These are phyloP conservation scores for Fusarium neocosmosporiellum DNA, from an alignment of 2,329 filamentous ascomycete genomes.

Conservation along the genomic window DNA sequence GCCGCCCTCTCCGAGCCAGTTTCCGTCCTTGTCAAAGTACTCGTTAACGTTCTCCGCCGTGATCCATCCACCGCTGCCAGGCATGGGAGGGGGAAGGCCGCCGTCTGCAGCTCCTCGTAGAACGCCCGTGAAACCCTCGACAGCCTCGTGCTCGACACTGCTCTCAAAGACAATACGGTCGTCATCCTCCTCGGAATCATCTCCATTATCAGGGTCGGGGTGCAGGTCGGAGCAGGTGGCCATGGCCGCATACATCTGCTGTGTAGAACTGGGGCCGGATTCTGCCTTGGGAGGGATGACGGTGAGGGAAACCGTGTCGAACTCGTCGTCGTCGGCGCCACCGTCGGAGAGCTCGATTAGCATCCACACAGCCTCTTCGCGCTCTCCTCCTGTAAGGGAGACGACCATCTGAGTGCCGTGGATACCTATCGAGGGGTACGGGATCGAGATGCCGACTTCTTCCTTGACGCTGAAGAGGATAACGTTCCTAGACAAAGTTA, in stretches of 20 bases:
- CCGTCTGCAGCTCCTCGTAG: conserved; percentile 60
- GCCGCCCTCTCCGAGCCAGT: conserved; percentile 69
- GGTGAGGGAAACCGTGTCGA: conserved; percentile 74
- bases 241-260: conserved; percentile 74
- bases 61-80: conserved; percentile 84
- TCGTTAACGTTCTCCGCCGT: conserved; percentile 91
- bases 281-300: conserved; percentile 63
- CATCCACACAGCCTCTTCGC: conserved; percentile 69
- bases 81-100: conserved; percentile 73
- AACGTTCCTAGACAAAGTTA: conserved; percentile 54
- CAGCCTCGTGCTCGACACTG: conserved; percentile 58
- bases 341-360: conserved; percentile 73
- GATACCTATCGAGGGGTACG: conserved; percentile 79
- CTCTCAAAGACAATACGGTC: conserved; percentile 69
- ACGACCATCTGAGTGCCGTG: conserved; percentile 76
- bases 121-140: conserved; percentile 69
- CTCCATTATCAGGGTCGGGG: conserved; percentile 72
- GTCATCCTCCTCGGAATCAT: conserved; percentile 67
- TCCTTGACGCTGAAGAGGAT: conserved; percentile 71
- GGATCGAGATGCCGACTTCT: conserved; percentile 72
- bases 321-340: conserved; percentile 70
- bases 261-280: conserved; percentile 39
- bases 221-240: conserved; percentile 81
- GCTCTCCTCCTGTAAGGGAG: conserved; percentile 49
- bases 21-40: conserved; percentile 84